Base-by-base conservation (phyloP, 305 asterid species). In the Stenogyne calaminthoides region DNA sequence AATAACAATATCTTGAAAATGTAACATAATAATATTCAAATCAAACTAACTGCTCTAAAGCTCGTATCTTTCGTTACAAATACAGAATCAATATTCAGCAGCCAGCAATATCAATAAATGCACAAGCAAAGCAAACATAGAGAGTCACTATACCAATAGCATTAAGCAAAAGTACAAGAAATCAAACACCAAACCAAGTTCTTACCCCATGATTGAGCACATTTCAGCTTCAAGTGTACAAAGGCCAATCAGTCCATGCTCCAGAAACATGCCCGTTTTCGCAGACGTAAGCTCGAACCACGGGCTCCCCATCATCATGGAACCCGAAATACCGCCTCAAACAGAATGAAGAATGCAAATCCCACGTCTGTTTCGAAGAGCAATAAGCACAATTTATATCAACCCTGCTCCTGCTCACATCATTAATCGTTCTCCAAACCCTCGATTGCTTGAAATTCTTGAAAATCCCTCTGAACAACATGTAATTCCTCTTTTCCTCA, bases 221-320 rank as follows among this genome's bases (percentile, higher is more conserved):
- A 69, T 71, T 57, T 19, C 40, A 61, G 47, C 76, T 40, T 83
- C 87, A 91, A 40, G 88, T 90, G 78, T 92, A 95, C 75, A 90
- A 69, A 40, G 99, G 96, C 97, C 94, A 90, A 76, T 95, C 96
- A 27, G 99, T 95, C 99, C 99, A 92, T 3, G 99, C 98, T 3
- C 99, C 99, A 0, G 98, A 89, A 70, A 95, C 97, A 80, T 92
- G 98, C 7, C 98, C 99, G 59, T 89, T 95, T 80, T 95, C 97
- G 69, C 97, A 95, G 11, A 95, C 99, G 62, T 85, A 95, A 29
- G 98, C 98, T 51, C 98, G 87, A 71, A 95, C 98, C 7, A 86
- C 96, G 0, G 98, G 98, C 83, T 95, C 99, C 1, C 99, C 99
- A 25, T 95, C 98, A 1, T 95, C 97, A 11, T 95, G 99, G 83